Evolutionary conservation across 2,329 filamentous ascomycete genomes (phyloP), one percentile per base, ranked within the genome.

Genomic region (Alternaria novae-zelandiae): DNA sequence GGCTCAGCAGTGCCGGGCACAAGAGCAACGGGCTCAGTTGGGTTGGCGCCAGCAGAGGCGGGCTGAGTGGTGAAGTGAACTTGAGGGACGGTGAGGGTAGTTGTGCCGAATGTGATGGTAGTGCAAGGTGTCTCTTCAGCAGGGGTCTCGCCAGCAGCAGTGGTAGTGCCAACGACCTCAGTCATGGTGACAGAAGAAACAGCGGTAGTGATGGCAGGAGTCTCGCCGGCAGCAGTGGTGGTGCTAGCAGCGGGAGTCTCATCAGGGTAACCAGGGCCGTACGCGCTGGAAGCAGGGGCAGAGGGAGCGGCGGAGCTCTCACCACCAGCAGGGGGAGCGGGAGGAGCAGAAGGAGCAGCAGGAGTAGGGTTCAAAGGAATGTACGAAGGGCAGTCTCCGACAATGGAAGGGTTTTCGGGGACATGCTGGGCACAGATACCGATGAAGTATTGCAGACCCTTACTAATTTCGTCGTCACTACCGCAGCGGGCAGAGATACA

Each of bases 391-490:
- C 93, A 89, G 67, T 87, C 89, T 54, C 91, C 96, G 76, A 93
- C 88, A 74, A 98, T 92, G 68, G 86, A 92, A n/a, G 94, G 93
- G 87, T 97, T 97, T 78, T 87, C 73, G 15, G 86, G 84, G 36
- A 93, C 86, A 81, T 90, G 90, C 57, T 86, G 83, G 61, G 91
- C 93, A 84, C 95, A 98, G 82, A 98, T 92, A 79, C 94, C 94
- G 81, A 94, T 90, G 85, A 97, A 91, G 88, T 92, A 97, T 74
- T 87, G 87, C 63, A 96, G 86, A 64, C 93, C 92, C 72, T 89
- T 82, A 58, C 88, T 85, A 71, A 95, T 86, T 77, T 92, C 87
- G 49, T 87, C 83, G 65, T 86, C 86, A 63, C 86, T 85, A 68
- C 68, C 67, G 90, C 74, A 91, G 86, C 94, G 90, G 61, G 94